A percentile compares a stretch with the other conserved stretches of the same genome.
phyloP scores from a whole-genome alignment of 768 basidiomycete species.

The Kwoniella sp. region DNA sequence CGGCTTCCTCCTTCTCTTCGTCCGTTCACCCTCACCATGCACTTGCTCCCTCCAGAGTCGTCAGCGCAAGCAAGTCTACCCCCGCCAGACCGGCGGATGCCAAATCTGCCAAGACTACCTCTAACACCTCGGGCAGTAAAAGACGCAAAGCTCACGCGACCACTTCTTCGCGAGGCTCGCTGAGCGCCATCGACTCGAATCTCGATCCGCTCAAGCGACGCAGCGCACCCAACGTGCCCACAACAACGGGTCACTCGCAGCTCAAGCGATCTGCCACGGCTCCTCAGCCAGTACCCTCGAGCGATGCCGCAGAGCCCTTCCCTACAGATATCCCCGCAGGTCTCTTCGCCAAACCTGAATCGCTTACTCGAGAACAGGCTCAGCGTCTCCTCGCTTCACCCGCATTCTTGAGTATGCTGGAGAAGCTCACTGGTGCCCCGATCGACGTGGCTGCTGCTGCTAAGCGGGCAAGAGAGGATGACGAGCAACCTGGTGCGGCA shows the following conservation, averaged over 20 bases:
- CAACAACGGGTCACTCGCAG: not conserved
- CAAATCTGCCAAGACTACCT: not conserved
- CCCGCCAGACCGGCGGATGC: slow-evolving; percentile 8
- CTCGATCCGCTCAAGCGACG: slow-evolving; percentile 8
- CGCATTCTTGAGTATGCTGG: slow-evolving; percentile 42
- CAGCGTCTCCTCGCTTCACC: slow-evolving; percentile 40
- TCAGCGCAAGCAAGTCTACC: slow-evolving; percentile 10
- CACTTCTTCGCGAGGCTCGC: slow-evolving; percentile 9
- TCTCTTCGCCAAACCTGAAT: slow-evolving; percentile 36
- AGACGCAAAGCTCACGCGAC: not conserved
- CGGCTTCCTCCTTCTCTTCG: slow-evolving; percentile 6
- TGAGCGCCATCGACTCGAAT: slow-evolving; percentile 22
- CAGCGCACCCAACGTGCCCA: not conserved
- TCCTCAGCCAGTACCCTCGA: not conserved
- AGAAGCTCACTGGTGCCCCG: slow-evolving; percentile 35
- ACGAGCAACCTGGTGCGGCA: slow-evolving; percentile 16
- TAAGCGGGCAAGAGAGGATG: slow-evolving; percentile 24
- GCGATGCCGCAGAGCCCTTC: slow-evolving; percentile 24
- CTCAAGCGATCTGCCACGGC: slow-evolving; percentile 2
- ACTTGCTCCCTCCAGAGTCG: slow-evolving; percentile 7
- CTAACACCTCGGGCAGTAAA: slow-evolving; percentile 5
- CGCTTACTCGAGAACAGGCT: slow-evolving; percentile 46
- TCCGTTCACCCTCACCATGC: slow-evolving; percentile 10
- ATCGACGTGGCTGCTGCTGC: slow-evolving; percentile 20
- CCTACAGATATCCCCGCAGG: slow-evolving; percentile 40